Conservation (phyloP, 2,329 filamentous ascomycete species). For the Aspergillus sp. region DNA sequence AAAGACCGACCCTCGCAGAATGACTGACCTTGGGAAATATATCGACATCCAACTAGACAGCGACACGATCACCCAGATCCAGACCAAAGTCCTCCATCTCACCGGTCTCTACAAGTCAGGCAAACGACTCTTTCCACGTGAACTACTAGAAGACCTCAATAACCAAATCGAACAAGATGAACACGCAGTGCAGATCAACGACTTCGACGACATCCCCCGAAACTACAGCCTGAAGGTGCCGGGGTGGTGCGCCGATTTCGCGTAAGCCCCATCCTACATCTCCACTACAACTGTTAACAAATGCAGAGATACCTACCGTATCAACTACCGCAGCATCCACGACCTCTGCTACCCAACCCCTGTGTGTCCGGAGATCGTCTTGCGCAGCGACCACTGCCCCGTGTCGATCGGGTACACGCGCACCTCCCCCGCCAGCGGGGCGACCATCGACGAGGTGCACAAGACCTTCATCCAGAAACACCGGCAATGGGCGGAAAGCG, state of each 20-base stretch:
- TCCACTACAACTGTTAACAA: not conserved
- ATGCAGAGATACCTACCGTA: slow-evolving; percentile 20
- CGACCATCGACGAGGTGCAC: slow-evolving; percentile 6
- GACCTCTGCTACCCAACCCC: slow-evolving; percentile 14
- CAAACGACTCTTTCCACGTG: slow-evolving; percentile 22
- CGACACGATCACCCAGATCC: slow-evolving; percentile 8
- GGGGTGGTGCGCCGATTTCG: slow-evolving; percentile 14
- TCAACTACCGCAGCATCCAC: slow-evolving; percentile 21
- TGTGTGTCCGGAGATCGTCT: slow-evolving; percentile 10
- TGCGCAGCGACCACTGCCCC: slow-evolving; percentile 11
- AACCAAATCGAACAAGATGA: slow-evolving; percentile 15
- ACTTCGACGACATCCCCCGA: slow-evolving; percentile 15
- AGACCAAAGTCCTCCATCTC: slow-evolving; percentile 17
- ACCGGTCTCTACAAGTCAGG: slow-evolving; percentile 17
- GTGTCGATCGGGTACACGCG: slow-evolving; percentile 18
- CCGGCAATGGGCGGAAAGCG: slow-evolving; percentile 19
- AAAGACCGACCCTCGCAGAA: not conserved
- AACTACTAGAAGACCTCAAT: slow-evolving; percentile 16
- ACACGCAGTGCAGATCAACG: slow-evolving; percentile 16
- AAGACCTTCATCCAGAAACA: slow-evolving; percentile 10
- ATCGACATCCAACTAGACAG: slow-evolving; percentile 5
- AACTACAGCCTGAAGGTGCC: slow-evolving; percentile 18
- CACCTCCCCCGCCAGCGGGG: not conserved
- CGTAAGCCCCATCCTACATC: slow-evolving; percentile 8
- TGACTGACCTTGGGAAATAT: not conserved